Conservation (phyloP, 2,329 filamentous ascomycete species). For the Apiospora hydei region DNA sequence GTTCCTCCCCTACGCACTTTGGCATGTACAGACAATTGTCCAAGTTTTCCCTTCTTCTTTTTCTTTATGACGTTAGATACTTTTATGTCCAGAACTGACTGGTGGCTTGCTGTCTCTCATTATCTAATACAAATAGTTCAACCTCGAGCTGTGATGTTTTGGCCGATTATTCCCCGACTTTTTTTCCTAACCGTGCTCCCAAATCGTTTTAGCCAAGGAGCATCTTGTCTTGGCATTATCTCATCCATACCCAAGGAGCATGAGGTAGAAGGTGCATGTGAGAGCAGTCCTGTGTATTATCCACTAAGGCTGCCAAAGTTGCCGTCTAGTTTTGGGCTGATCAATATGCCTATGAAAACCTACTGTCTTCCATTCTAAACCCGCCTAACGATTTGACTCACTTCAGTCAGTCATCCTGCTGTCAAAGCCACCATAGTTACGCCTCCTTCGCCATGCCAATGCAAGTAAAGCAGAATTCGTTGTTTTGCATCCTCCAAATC, state of each 20-base stretch:
- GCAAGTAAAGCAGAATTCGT: constrained; percentile 29
- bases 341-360: constrained; percentile 9
- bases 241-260: no score
- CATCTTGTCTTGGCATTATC: not conserved
- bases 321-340: not conserved
- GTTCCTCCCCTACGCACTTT: not conserved
- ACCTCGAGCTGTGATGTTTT: not conserved
- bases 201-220: not conserved
- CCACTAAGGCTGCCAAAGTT: not conserved
- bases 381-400: constrained; percentile 11
- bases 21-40: not conserved
- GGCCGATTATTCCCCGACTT: not conserved
- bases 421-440: constrained; percentile 31
- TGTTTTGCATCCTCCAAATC: not conserved
- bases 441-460: constrained; percentile 44
- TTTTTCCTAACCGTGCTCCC: not conserved
- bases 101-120: not conserved
- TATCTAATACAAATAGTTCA: not conserved
- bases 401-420: constrained; percentile 22
- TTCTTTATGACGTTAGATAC: not conserved
- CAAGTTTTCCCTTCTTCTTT: not conserved
- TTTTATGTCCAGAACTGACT: not conserved
- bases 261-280: not conserved
- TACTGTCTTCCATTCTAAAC: constrained; percentile 1
- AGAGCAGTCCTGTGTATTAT: not conserved